Percentiles rank a stretch among this genome's conserved stretches.
Evolutionary conservation across 192 early-diverging fungal species (phyloP).

Genomic region (Podila epicladia): DNA sequence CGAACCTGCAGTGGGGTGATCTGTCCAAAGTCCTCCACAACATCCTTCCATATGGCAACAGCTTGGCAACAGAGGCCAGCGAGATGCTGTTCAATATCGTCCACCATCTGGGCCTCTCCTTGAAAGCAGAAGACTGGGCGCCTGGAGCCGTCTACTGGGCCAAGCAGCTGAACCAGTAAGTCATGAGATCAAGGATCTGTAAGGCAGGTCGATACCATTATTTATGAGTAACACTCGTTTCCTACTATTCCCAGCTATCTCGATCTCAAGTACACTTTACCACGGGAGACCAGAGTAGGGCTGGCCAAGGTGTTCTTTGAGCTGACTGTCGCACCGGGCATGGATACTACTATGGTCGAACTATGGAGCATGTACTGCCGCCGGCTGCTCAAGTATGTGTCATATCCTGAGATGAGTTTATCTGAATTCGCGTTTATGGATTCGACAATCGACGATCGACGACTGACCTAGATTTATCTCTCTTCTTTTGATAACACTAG

Average conservation of each 20-base stretch:
- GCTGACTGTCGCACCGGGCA: slow-evolving; percentile 68
- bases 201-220: no score
- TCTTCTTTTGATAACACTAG: slow-evolving; percentile 31
- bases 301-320: slow-evolving; percentile 73
- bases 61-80: slow-evolving; percentile 36
- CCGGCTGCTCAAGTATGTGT: slow-evolving; percentile 73
- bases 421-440: no score
- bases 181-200: background rate
- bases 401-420: background rate
- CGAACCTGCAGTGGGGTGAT: slow-evolving; percentile 22
- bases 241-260: slow-evolving; percentile 60
- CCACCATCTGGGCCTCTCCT: slow-evolving; percentile 23
- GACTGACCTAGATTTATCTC: background rate
- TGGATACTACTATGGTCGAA: slow-evolving; percentile 74
- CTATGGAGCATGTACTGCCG: slow-evolving; percentile 66
- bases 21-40: slow-evolving; percentile 34
- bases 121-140: slow-evolving; percentile 64
- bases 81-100: slow-evolving; percentile 37
- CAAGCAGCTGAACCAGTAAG: slow-evolving; percentile 66
- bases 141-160: slow-evolving; percentile 68
- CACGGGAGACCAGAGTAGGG: slow-evolving; percentile 61
- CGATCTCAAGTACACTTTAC: slow-evolving; percentile 69
- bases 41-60: slow-evolving; percentile 40
- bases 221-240: no score
- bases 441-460: background rate